Base-by-base conservation (phyloP, 306 rosid species). In the Gastrolobium villosum region DNA sequence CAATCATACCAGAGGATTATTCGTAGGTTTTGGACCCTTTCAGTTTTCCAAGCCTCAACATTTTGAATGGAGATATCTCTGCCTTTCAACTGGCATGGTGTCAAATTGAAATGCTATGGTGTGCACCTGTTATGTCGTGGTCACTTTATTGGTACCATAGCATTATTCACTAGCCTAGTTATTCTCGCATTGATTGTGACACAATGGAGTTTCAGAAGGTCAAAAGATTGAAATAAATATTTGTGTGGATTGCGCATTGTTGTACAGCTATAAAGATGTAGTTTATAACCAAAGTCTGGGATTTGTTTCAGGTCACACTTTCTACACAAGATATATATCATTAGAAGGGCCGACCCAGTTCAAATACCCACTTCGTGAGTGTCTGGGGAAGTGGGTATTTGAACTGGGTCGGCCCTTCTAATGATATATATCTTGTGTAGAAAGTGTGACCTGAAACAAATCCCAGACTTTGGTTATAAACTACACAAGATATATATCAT, bases 21-120 rank as follows among this genome's bases (percentile, higher is more conserved):
- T 4, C 5, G 28, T 63, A 75, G 53, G 70, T 74, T 74, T 74
- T 34, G 70, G 15, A 57, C 48, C 60, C 59, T 43, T 14, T 74
- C 36, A 8, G 48, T 75, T 59, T 50, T 61, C 3, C 49, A 35
- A 35, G 63, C 28, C 36, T 35, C 6, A 48, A 62, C 40, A 10
- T 8, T 3, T 49, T 35, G 37, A 32, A 35, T 46, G 32, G 13
- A 34, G 37, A 61, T 26, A 65, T 49, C 72, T 48, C 20, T 46
- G 14, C 62, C 6, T 50, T 53, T 39, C n/a, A 50, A 76, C 37
- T 2, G 6, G 44, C 32, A 37, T 26, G 9, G 15, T 75, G 49
- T 61, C 74, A 68, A 28, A 46, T 68, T 10, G 44, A 68, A 31
- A 46, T 31, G 74, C 43, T 68, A 31, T 67, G 46, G 39, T 10